Evolutionary conservation across 1,284 basidiomycete genomes (phyloP), one percentile per base, ranked within the genome.

Genomic region (Apiotrichum siamense): DNA sequence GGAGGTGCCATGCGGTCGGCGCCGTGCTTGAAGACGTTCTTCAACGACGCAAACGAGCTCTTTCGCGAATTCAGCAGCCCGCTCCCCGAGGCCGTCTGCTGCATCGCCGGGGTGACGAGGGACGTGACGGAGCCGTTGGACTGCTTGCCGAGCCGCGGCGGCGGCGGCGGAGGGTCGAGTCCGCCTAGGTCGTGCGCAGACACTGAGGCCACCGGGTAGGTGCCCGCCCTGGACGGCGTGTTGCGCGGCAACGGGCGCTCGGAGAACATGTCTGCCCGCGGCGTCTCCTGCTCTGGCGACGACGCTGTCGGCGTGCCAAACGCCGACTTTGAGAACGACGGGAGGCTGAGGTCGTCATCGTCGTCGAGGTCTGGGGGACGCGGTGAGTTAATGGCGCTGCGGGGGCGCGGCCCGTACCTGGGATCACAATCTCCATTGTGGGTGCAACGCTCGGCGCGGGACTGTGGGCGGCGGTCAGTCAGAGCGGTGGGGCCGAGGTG

Each of bases 41-140:
- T 83, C 50, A 93, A 81, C 9, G 86, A 90, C 1, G 88, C 87
- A 59, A 91, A 88, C 1, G 86, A 75, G 3, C 44, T 90, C 76
- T 89, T 89, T 43, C 83, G 77, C 63, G 87, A 83, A 2, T 55
- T 51, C 3, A 70, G 52, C 17, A 67, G 61, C 0, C 62, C 62
- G 4, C 47, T 41, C n/a, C 50, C 55, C 3, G 36, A 40, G 3
- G 45, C 50, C 7, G 45, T 44, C n/a, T 40, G 39, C 11, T 47
- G 50, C 23, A 38, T 64, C 6, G 62, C 62, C 25, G 61, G 42
- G 4, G 61, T 60, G 24, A 60, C 49, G 11, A 72, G 47, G 1
- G 82, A 78, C 7, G 80, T 75, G 26, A 72, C 65, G 23, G 69
- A 73, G 12, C 66, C 68, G 50, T 71, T 73, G 18, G 62, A 64